Evolutionary conservation across 768 basidiomycete species (phyloP).

Genomic region (Chalciporus pseudorubinellus): DNA sequence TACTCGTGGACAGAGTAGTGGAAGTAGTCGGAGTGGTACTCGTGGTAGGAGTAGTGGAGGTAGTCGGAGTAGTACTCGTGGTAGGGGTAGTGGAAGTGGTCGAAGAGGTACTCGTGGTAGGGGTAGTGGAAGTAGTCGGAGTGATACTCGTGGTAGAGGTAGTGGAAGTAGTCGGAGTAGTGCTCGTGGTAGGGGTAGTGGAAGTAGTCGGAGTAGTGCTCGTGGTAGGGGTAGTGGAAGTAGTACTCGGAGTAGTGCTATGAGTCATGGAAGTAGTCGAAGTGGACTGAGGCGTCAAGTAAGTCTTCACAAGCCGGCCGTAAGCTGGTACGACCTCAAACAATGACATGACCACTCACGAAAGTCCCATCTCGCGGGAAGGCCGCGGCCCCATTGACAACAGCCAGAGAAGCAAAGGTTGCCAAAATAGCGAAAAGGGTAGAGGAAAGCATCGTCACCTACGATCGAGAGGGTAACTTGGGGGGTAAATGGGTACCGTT

Average conservation of each 20-base stretch:
- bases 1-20: neutral
- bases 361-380: constrained; percentile 15
- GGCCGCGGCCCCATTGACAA: constrained; percentile 14
- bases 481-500: too few species aligned
- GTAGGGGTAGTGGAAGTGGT: too few species aligned
- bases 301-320: too few species aligned
- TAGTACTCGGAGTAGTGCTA: neutral
- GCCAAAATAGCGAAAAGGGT: constrained; percentile 3
- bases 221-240: too few species aligned
- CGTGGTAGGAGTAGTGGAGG: neutral
- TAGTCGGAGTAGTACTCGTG: too few species aligned
- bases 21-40: neutral
- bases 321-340: too few species aligned
- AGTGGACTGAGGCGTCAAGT: constrained; percentile 9
- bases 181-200: neutral
- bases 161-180: neutral
- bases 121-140: neutral
- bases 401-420: constrained; percentile 11
- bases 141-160: too few species aligned
- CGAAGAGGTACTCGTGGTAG: too few species aligned
- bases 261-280: neutral
- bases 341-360: too few species aligned
- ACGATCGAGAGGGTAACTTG: too few species aligned
- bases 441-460: constrained; percentile 10
- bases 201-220: neutral